phyloP scores from a whole-genome alignment of 768 basidiomycete species.

The Rubroboletus pulcherrimus region DNA sequence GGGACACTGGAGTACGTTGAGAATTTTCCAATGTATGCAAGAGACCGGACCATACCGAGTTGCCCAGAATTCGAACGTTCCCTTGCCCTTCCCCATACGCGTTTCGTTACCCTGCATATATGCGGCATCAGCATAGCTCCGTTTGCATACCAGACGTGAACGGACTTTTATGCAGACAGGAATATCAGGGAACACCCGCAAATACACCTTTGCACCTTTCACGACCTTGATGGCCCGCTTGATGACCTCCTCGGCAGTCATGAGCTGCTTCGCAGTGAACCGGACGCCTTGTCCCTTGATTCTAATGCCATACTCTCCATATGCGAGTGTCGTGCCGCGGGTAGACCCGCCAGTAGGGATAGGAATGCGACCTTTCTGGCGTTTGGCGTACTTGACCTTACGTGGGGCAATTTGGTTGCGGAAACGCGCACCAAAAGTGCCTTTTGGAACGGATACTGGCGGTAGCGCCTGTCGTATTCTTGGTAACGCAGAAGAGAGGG shows the following conservation, averaged over 20 bases:
- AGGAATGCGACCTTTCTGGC: conserved; percentile 87
- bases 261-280: conserved; percentile 86
- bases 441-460: conserved; percentile 11
- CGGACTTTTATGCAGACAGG: conserved; percentile 94
- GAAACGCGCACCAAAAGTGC: conserved; percentile 27
- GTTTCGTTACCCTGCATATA: conserved; percentile 84
- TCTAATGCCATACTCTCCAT: conserved; percentile 89
- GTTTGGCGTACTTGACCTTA: conserved; percentile 77
- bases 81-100: conserved; percentile 99
- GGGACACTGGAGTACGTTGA: conserved; percentile 56
- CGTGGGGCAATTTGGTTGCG: conserved; percentile 76
- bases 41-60: conserved; percentile 56
- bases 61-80: conserved; percentile 96
- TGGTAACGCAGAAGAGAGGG: conserved; percentile 13
- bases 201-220: conserved; percentile 82
- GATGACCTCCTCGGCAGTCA: conserved; percentile 81
- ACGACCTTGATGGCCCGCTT: conserved; percentile 85
- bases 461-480: conserved; percentile 9
- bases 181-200: conserved; percentile 94
- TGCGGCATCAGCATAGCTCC: background rate
- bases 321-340: conserved; percentile 89
- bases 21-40: background rate
- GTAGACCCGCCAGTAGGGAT: conserved; percentile 87
- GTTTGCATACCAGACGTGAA: background rate
- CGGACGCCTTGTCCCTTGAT: conserved; percentile 80